phyloP scores from a whole-genome alignment of 2,329 filamentous ascomycete genomes.

The Aspergillus eucalypticola region DNA sequence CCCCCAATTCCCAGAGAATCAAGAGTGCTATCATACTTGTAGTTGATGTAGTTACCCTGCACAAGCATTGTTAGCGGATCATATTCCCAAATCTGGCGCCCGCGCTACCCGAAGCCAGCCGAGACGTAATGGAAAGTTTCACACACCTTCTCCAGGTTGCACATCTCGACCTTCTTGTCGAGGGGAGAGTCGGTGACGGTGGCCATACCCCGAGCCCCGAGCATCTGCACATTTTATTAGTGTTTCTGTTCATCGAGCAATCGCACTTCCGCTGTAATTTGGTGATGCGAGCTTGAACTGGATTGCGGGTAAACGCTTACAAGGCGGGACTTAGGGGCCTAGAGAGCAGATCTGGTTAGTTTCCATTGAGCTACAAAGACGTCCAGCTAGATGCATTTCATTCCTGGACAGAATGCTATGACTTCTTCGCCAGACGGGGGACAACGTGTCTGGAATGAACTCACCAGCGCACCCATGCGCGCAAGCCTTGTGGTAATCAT shows the following conservation, averaged over 20 bases:
- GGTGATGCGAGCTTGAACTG: conserved; percentile 2
- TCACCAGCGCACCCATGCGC: conserved; percentile 51
- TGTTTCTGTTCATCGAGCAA: conserved; percentile 3
- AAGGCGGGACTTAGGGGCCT: conserved; percentile 50
- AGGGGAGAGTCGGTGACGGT: conserved; percentile 84
- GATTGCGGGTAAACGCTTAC: conserved; percentile 36
- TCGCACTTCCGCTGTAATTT: neutral
- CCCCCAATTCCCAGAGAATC: neutral
- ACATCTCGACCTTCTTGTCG: conserved; percentile 95
- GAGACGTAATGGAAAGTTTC: conserved; percentile 17
- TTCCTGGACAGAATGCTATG: conserved; percentile 7
- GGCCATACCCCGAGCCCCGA: conserved; percentile 70
- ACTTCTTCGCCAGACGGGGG: conserved; percentile 7
- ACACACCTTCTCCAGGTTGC: conserved; percentile 80
- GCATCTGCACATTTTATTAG: conserved; percentile 54
- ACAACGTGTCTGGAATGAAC: conserved; percentile 26
- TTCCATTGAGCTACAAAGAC: neutral
- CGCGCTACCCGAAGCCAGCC: conserved; percentile 24
- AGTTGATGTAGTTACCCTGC: conserved; percentile 92
- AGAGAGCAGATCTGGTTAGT: conserved; percentile 24
- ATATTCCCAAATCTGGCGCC: conserved; percentile 11
- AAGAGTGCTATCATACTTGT: conserved; percentile 55
- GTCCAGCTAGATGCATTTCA: conserved; percentile 8
- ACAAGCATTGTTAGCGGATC: conserved; percentile 28
- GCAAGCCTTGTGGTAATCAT: conserved; percentile 52